Base-by-base conservation (phyloP, 2,329 filamentous ascomycete species). In the Fusarium duplospermum region DNA sequence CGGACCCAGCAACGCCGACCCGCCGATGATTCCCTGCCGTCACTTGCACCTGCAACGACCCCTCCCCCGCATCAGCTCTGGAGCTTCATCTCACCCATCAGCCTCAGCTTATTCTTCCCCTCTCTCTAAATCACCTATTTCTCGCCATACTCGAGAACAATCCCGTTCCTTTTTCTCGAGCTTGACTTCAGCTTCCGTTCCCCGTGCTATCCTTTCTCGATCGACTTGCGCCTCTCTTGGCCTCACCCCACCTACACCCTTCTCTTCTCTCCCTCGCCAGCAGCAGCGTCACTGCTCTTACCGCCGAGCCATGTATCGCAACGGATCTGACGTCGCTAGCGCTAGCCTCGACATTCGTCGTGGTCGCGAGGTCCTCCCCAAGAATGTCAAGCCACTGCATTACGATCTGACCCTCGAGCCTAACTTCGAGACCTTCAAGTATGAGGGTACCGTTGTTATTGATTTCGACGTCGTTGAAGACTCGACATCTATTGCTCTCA, bases 361-460 rank as follows among this genome's bases (percentile, higher is more conserved):
- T 20, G 78, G 75, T 42, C 92, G 96, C 78, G 93, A 97, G 86
- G 92, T 98, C 75, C 89, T 98, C 78, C 96, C 96, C 62, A 91
- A 92, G 84, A 97, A 98, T 81, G 94, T 98, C 79, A 93, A 96
- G 82, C 95, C 96, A n/a, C 85, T 89, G 42, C 95, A 98, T 86
- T 98, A 98, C 85, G 91, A 97, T 83, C 85, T 98, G 77, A 96
- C 94, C 2, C 88, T 98, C 72, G 96, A 98, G 86, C 95, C 96
- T 64, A 91, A 98, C 86, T 93, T 98, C 77, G 89, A 93, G 78
- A 95, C 93, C 74, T 94, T 96, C 84, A 94, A 91, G 73, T 98
- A 96, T 82, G 90, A 96, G 69, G 96, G 96, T 75, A 92, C 89
- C 13, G 95, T 98, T 62, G 84, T 91, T 67, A 95, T 98, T 80